Percentiles rank a stretch among this genome's conserved stretches.
phyloP scores from a whole-genome alignment of 192 early-diverging fungal genomes.

The Umbelopsis sp. region DNA sequence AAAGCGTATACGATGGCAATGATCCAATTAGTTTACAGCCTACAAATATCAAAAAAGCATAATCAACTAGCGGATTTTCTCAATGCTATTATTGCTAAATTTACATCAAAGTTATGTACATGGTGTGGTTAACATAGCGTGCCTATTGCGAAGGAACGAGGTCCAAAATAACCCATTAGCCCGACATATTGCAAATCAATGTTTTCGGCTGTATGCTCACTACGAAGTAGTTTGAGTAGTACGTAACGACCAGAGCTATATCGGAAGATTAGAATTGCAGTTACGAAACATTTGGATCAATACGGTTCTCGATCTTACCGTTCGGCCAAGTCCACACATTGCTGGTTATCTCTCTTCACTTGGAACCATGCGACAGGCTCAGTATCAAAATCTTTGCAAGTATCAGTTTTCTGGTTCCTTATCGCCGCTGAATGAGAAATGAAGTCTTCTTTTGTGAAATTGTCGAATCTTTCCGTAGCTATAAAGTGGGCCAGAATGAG shows the following conservation, averaged over 20 bases:
- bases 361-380: conserved; percentile 44
- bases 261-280: background rate
- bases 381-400: conserved; percentile 8
- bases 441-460: conserved; percentile 38
- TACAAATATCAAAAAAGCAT: no score
- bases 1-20: no score
- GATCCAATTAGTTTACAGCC: no score
- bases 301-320: conserved; percentile 15
- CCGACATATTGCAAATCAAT: conserved; percentile 63
- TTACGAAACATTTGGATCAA: background rate
- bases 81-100: conserved; percentile 10
- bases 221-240: conserved; percentile 52
- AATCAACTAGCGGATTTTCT: background rate
- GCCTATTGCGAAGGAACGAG: conserved; percentile 30
- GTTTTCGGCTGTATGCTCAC: conserved; percentile 46
- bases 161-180: conserved; percentile 44
- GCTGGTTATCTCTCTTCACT: conserved; percentile 11
- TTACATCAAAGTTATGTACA: background rate
- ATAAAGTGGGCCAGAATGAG: background rate
- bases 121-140: background rate
- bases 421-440: conserved; percentile 8
- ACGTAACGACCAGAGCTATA: conserved; percentile 54
- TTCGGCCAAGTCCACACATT: conserved; percentile 18
- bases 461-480: conserved; percentile 41
- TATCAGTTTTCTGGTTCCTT: background rate